Conservation (phyloP, 331 rosid genomes). For the Phaseolus coccineus region DNA sequence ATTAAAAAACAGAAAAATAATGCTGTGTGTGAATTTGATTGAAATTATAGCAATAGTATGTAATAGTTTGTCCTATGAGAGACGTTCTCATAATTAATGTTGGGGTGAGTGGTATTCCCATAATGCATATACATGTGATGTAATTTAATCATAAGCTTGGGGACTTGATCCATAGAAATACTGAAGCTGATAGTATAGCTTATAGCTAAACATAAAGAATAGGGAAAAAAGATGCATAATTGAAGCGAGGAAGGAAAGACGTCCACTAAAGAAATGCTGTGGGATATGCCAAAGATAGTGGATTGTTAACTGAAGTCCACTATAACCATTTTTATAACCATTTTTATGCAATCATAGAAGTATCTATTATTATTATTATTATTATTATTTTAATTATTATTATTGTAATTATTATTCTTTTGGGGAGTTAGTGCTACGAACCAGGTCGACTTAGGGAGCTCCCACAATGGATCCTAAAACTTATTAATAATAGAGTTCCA, state of each 20-base stretch:
- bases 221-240: not conserved
- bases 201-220: not conserved
- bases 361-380: conserved; percentile 1
- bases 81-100: too few species aligned
- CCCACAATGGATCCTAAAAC: not conserved
- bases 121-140: not conserved
- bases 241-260: not conserved
- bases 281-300: conserved; percentile 40
- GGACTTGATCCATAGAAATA: too few species aligned
- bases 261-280: conserved; percentile 2
- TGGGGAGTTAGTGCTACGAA: not conserved
- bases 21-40: too few species aligned
- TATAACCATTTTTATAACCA: not conserved
- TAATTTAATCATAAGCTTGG: not conserved
- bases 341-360: conserved; percentile 15
- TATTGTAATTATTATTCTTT: not conserved
- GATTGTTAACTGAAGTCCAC: conserved; percentile 41
- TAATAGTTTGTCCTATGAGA: too few species aligned
- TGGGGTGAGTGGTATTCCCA: too few species aligned
- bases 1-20: too few species aligned
- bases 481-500: not conserved
- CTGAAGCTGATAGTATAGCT: not conserved
- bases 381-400: not conserved
- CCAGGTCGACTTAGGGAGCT: not conserved
- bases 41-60: too few species aligned